Evolutionary conservation across 768 basidiomycete species (phyloP).

Genomic region (Pluteus cervinus): DNA sequence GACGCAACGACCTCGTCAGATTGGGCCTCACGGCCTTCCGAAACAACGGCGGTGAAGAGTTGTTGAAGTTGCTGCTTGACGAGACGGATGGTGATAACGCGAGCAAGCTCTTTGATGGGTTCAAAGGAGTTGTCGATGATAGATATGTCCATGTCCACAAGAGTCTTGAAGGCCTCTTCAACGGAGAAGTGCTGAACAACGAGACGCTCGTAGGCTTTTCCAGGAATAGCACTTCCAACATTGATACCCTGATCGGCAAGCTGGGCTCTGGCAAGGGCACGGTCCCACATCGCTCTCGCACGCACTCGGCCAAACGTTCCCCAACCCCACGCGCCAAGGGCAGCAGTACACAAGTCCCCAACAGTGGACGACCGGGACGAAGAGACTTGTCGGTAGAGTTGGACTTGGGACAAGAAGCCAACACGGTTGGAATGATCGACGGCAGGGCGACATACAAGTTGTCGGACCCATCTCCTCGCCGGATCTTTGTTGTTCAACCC

Average conservation of each 20-base stretch:
- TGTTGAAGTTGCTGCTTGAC: conserved; percentile 45
- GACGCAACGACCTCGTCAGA: conserved; percentile 24
- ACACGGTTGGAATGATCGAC: conserved; percentile 10
- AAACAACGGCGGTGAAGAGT: conserved; percentile 45
- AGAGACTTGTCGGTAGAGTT: conserved; percentile 50
- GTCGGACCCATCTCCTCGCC: too few species aligned
- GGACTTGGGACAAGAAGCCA: conserved; percentile 31
- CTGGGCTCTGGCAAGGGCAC: conserved; percentile 11
- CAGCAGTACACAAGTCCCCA: conserved; percentile 48
- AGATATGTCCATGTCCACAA: conserved; percentile 15
- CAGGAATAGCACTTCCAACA: conserved; percentile 20
- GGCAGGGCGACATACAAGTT: conserved; percentile 7
- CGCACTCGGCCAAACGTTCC: conserved; percentile 4
- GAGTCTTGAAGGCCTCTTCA: conserved; percentile 42
- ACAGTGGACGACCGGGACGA: conserved; percentile 33
- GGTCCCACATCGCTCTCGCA: too few species aligned
- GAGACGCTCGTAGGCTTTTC: conserved; percentile 41
- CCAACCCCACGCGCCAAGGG: conserved; percentile 34
- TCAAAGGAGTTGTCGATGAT: conserved; percentile 12
- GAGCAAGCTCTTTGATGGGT: conserved; percentile 42
- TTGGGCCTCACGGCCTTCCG: conserved; percentile 24
- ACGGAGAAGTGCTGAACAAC: conserved; percentile 47
- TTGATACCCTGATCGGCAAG: background rate
- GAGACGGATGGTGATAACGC: conserved; percentile 42
- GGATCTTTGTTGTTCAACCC: too few species aligned